phyloP scores from a whole-genome alignment of 2,329 filamentous ascomycete species.

The Paraphaeosphaeria sporulosa region DNA sequence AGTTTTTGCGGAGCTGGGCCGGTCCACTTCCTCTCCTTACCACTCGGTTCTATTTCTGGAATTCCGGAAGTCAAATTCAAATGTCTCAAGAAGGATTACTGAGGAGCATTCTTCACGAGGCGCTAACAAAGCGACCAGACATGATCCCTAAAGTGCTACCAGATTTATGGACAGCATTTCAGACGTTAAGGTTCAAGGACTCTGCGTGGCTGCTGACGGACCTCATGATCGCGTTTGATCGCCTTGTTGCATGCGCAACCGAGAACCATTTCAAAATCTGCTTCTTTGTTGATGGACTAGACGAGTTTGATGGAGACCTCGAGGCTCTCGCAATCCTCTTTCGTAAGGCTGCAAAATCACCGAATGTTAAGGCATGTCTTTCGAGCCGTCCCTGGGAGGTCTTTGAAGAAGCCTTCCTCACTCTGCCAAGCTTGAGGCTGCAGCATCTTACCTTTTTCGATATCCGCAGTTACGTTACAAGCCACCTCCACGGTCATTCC shows the following conservation, averaged over 20 bases:
- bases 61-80: conserved; percentile 22
- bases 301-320: conserved; percentile 18
- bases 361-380: conserved; percentile 10
- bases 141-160: neutral
- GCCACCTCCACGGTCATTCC: neutral
- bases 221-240: neutral
- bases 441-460: neutral
- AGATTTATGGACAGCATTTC: neutral
- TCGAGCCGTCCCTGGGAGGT: neutral
- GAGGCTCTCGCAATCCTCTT: conserved; percentile 19
- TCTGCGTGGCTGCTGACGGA: neutral
- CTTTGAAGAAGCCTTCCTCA: neutral
- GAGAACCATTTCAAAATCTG: neutral
- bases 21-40: conserved; percentile 4
- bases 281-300: conserved; percentile 23
- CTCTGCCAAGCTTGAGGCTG: neutral
- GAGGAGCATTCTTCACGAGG: neutral
- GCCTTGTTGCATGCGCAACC: neutral
- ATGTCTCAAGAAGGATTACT: conserved; percentile 9
- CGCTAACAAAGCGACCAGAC: neutral
- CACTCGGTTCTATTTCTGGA: conserved; percentile 38
- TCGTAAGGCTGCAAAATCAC: conserved; percentile 17
- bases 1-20: conserved; percentile 25
- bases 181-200: neutral
- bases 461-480: neutral